Evolutionary conservation across 331 rosid species (phyloP), one percentile per base, ranked within the genome.

Genomic region (Quercus tomentella): DNA sequence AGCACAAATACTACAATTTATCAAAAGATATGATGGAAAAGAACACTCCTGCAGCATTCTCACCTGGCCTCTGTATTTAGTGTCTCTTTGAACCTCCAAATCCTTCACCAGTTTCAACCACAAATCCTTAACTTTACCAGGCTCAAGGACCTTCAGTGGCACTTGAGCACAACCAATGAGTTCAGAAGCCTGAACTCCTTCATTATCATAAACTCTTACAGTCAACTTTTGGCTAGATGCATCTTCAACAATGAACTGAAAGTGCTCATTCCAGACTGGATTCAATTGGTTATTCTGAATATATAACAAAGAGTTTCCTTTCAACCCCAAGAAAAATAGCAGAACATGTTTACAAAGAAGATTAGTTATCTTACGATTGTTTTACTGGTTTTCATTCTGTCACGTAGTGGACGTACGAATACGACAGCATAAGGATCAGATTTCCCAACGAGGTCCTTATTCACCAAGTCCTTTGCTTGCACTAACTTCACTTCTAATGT

Each of bases 201-300:
- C 98, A 23, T 95, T 93, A 71, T 95, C 98, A 16, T 87, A 93
- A 67, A 95, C 23, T 84, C 96, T 89, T 77, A 95, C 41, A 14
- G 97, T 91, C 91, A 95, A 86, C 81, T 87, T 88, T 60, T 95
- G 98, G 21, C 98, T 88, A 33, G 86, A 77, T 43, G 63, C 79
- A 84, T 95, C 99, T 84, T 93, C 99, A 66, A 95, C 88, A 7
- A 83, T 16, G 82, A 95, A 93, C 82, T 95, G 94, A 55, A 85
- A 95, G 86, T 95, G 93, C 83, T 95, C 98, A 68, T 95, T 95
- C 99, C 99, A 95, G 76, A 95, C 82, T 70, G 98, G 99, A 84
- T 89, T 95, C 91, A 95, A 79, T 77, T 95, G 83, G 63, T 95
- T 95, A 77, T 87, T 88, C 98, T 95, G 94, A 74, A 79, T n/a